phyloP scores from a whole-genome alignment of 768 basidiomycete genomes.

The Tricholoma saponaceum region DNA sequence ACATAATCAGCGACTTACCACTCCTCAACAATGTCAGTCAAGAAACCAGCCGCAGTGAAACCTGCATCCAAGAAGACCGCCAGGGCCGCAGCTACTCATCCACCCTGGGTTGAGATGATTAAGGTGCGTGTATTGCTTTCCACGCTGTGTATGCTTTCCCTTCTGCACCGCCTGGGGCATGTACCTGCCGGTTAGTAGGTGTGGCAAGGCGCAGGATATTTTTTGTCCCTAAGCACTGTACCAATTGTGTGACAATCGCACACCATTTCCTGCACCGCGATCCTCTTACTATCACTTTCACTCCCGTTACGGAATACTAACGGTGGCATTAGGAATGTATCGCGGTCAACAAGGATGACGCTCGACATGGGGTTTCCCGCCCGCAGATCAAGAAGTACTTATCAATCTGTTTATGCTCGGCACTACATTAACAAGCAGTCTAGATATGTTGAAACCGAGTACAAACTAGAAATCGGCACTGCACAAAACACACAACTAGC shows the following conservation, averaged over 20 bases:
- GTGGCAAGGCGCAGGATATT: constrained; percentile 22
- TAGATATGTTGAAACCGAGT: constrained; percentile 82
- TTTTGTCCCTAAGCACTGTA: not conserved
- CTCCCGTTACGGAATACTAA: constrained; percentile 1
- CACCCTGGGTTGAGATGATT: constrained; percentile 74
- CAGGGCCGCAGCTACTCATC: constrained; percentile 48
- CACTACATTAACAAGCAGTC: constrained; percentile 12
- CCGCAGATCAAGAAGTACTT: constrained; percentile 89
- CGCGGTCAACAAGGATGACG: constrained; percentile 64
- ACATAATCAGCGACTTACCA: constrained; percentile 10
- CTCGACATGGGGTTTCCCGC: constrained; percentile 82
- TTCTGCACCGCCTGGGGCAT: not conserved
- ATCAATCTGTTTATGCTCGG: constrained; percentile 2
- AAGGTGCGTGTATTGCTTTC: constrained; percentile 45
- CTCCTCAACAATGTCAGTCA: constrained; percentile 26
- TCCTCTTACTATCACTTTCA: constrained; percentile 9
- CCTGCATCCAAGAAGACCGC: constrained; percentile 43
- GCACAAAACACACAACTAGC: constrained; percentile 78
- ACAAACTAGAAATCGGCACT: constrained; percentile 75
- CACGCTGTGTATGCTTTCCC: not conserved
- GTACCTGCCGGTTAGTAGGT: not conserved
- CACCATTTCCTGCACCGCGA: not conserved
- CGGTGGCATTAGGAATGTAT: constrained; percentile 73
- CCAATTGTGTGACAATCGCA: not conserved
- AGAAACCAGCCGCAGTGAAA: constrained; percentile 33